Evolutionary conservation across 2,329 filamentous ascomycete species (phyloP), one percentile per base, ranked within the genome.

Genomic region (Seiridium unicorne): DNA sequence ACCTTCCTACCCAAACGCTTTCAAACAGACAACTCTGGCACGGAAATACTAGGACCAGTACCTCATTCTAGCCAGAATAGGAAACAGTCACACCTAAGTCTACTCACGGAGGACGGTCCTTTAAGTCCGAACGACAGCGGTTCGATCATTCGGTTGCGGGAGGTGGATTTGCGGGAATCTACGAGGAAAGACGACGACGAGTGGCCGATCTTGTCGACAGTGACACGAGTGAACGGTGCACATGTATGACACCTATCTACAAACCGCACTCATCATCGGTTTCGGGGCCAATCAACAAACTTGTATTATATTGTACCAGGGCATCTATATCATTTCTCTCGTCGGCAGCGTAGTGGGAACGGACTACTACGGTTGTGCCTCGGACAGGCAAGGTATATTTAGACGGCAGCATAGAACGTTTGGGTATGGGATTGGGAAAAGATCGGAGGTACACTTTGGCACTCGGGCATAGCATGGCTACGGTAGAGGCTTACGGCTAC

Each of bases 151-250:
- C 34, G 31, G 47, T 44, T 54, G 11, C 57, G 57, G 36, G 57
- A 59, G 49, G 38, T 59, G 10, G 49, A 59, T 8, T 13, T 53
- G 11, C 48, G 38, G 7, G 13, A 46, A 7, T 59, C 57, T 6
- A 31, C 10, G 3, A 49, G 32, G 18, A 34, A 34, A 6, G 47
- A 53, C 11, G 57, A 59, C 5, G 47, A 59, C 42, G 57, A 59
- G 48, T 59, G 57, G 57, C 57, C 57, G 8, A 59, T 59, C 26
- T 26, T 59, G 40, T n/a, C 57, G 26, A 59, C 49, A 35, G 38
- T 40, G 26, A 59, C 47, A 13, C 35, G 57, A 40, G 49, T 53
- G 5, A 59, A 59, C 26, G 47, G 38, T 5, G 31, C 18, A 1
- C 6, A 44, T 4, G 57, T 59, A 7, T 59, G 35, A 59, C 11